These are phyloP conservation scores for Botrytis paeoniae DNA, from an alignment of 2,329 filamentous ascomycete genomes.

Conservation along the genomic window DNA sequence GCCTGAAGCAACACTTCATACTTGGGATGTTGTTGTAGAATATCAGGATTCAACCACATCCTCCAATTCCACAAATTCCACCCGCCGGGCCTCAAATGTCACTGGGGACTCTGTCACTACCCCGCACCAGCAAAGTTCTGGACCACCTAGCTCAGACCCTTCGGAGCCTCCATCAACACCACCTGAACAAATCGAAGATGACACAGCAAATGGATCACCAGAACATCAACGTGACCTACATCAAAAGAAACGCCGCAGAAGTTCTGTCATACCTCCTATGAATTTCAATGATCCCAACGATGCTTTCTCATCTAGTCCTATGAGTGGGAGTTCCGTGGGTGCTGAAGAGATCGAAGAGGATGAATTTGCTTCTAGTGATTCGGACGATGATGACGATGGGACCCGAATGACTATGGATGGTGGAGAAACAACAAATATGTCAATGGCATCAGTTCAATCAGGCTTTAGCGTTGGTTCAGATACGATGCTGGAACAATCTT, in stretches of 20 bases:
- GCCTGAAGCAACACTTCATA: conserved; percentile 93
- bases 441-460: conserved; percentile 59
- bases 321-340: conserved; percentile 59
- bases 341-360: conserved; percentile 46
- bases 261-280: conserved; percentile 63
- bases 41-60: conserved; percentile 84
- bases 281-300: conserved; percentile 64
- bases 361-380: conserved; percentile 48
- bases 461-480: conserved; percentile 63
- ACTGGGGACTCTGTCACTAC: conserved; percentile 29
- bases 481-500: conserved; percentile 70
- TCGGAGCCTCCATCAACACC: conserved; percentile 60
- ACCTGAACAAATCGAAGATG: conserved; percentile 60
- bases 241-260: conserved; percentile 59
- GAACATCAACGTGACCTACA: conserved; percentile 63
- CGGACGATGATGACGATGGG: conserved; percentile 63
- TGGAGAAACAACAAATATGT: conserved; percentile 66
- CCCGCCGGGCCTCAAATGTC: conserved; percentile 66
- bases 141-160: conserved; percentile 44
- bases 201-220: conserved; percentile 56
- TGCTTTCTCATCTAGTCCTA: conserved; percentile 72
- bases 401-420: conserved; percentile 78
- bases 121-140: conserved; percentile 31
- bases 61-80: conserved; percentile 69
- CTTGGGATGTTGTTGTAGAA: conserved; percentile 86